phyloP scores from a whole-genome alignment of 805 yeast species.

The Diddensiella santjacobensis region DNA sequence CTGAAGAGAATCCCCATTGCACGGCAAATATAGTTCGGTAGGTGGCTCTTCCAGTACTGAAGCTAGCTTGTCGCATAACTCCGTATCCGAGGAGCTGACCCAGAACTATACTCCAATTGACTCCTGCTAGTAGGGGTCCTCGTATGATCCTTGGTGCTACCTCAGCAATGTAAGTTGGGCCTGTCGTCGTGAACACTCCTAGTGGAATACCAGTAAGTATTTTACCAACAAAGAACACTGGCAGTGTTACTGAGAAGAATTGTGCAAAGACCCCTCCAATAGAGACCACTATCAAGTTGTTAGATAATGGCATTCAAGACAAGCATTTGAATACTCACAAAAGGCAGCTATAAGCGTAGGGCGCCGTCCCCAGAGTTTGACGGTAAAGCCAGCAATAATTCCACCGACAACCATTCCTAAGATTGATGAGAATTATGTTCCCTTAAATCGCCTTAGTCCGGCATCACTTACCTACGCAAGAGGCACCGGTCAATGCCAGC shows the following conservation, averaged over 20 bases:
- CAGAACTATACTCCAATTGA: constrained; percentile 50
- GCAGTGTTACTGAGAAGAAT: constrained; percentile 41
- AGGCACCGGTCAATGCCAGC: constrained; percentile 12
- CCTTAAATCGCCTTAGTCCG: background rate
- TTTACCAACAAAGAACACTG: constrained; percentile 34
- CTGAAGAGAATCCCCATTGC: constrained; percentile 41
- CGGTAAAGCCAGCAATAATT: background rate
- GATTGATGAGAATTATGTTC: too few relatives aligned
- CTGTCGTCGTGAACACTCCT: constrained; percentile 50
- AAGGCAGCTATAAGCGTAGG: background rate
- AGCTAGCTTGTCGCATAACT: constrained; percentile 37
- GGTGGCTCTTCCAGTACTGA: constrained; percentile 33
- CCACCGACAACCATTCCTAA: constrained; percentile 1
- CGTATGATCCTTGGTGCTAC: constrained; percentile 50
- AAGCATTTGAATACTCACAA: background rate
- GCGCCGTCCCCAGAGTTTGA: background rate
- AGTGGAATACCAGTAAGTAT: constrained; percentile 41
- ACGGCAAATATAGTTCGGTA: constrained; percentile 53
- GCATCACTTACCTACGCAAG: background rate
- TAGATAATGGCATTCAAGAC: background rate
- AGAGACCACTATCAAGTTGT: constrained; percentile 4
- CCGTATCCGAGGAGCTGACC: constrained; percentile 57
- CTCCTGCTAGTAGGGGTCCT: constrained; percentile 45
- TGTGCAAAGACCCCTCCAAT: constrained; percentile 37
- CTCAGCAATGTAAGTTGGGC: constrained; percentile 51